Conservation (phyloP, 371 early-diverging fungal species). For the Rhizomucor pusillus region DNA sequence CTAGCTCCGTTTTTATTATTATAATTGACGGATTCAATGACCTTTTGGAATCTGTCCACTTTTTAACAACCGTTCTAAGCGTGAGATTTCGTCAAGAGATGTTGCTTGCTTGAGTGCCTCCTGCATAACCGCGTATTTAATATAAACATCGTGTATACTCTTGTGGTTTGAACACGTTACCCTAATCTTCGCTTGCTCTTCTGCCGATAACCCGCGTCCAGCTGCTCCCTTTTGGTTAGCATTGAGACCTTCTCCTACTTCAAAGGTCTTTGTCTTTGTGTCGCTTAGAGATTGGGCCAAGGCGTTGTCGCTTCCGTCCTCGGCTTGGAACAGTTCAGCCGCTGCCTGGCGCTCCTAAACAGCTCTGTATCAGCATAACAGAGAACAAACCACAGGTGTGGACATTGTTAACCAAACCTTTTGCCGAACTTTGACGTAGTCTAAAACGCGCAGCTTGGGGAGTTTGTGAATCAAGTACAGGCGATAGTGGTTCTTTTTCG, state of each 20-base stretch:
- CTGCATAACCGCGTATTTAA: conserved; percentile 12
- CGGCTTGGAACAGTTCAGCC: conserved; percentile 61
- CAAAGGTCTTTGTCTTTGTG: conserved; percentile 67
- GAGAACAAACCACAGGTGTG: not conserved
- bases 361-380: not conserved
- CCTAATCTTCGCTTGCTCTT: conserved; percentile 62
- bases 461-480: conserved; percentile 78
- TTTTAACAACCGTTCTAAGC: conserved; percentile 67
- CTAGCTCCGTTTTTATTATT: not conserved
- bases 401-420: not conserved
- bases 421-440: conserved; percentile 69
- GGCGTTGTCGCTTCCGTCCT: conserved; percentile 57
- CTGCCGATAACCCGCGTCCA: conserved; percentile 48
- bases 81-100: conserved; percentile 75
- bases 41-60: conserved; percentile 57
- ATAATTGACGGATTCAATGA: not conserved
- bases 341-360: conserved; percentile 78
- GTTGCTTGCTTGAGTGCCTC: conserved; percentile 76
- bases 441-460: conserved; percentile 78
- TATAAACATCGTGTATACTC: not conserved
- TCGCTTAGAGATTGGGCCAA: conserved; percentile 61
- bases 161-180: conserved; percentile 10
- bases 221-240: conserved; percentile 32
- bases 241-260: conserved; percentile 72
- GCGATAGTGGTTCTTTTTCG: conserved; percentile 77